Percentiles rank a stretch among this genome's conserved stretches.
Evolutionary conservation across 2,329 filamentous ascomycete species (phyloP).

Genomic region (Neonectria magnoliae): DNA sequence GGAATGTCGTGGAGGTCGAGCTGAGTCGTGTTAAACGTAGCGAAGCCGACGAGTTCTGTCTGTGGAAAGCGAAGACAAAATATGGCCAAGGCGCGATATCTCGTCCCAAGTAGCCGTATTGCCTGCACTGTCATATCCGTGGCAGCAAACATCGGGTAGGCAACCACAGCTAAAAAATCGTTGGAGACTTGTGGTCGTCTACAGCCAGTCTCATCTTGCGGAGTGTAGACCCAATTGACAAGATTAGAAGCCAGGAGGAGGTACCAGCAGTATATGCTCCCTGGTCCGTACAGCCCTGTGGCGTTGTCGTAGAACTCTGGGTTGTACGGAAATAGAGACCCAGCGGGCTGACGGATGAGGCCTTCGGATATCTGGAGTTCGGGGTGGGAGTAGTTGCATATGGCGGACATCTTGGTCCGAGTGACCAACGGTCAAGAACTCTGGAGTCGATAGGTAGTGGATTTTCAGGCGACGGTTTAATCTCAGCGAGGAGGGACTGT

Average conservation of each 20-base stretch:
- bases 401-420: conserved; percentile 7
- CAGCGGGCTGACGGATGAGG: conserved; percentile 1
- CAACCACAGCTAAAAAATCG: conserved; percentile 12
- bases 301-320: conserved; percentile 17
- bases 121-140: conserved; percentile 14
- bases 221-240: conserved; percentile 1
- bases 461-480: too few relatives aligned
- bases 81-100: conserved; percentile 14
- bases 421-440: too few relatives aligned
- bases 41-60: background rate
- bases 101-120: background rate
- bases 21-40: background rate
- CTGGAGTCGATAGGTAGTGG: too few relatives aligned
- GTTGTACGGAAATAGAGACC: conserved; percentile 17
- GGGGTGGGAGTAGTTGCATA: conserved; percentile 21
- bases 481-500: too few relatives aligned
- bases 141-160: conserved; percentile 14
- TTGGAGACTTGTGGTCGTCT: conserved; percentile 5
- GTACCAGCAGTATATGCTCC: conserved; percentile 14
- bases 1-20: conserved; percentile 15
- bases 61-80: conserved; percentile 20
- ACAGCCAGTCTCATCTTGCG: background rate
- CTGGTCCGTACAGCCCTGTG: conserved; percentile 16
- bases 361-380: conserved; percentile 4
- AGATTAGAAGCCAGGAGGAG: conserved; percentile 7